These are phyloP conservation scores for Linnemannia schmuckeri DNA, from an alignment of 192 early-diverging fungal species.

Conservation along the genomic window DNA sequence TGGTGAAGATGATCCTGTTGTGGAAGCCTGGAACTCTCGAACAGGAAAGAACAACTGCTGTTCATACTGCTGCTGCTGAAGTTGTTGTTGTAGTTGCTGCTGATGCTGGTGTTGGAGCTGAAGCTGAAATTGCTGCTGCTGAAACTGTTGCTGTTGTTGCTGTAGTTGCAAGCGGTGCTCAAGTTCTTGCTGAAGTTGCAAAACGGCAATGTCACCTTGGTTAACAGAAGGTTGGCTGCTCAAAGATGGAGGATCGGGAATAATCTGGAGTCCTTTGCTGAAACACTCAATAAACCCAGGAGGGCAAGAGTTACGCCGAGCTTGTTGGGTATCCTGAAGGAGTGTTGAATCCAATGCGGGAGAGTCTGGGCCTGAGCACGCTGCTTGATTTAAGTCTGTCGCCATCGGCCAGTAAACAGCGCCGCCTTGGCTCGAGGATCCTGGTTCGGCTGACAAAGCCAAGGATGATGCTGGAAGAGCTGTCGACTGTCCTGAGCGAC, in stretches of 20 bases:
- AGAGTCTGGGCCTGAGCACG: background rate
- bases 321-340: background rate
- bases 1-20: background rate
- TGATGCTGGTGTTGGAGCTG: background rate
- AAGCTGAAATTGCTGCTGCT: background rate
- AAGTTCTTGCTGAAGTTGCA: constrained; percentile 22
- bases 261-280: constrained; percentile 2
- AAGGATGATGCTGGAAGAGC: background rate
- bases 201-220: constrained; percentile 6
- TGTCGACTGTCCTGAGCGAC: background rate
- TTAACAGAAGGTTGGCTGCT: background rate
- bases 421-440: background rate
- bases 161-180: background rate
- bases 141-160: background rate
- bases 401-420: background rate
- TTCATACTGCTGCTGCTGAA: background rate
- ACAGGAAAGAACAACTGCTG: background rate
- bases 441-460: background rate
- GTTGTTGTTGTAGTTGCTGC: constrained; percentile 8
- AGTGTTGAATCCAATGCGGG: background rate
- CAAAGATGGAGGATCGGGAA: background rate
- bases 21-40: background rate
- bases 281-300: constrained; percentile 24
- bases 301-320: constrained; percentile 39
- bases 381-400: background rate